Percentiles rank a stretch among this genome's conserved stretches.
Conservation (phyloP, 2,329 filamentous ascomycete species). For the Akanthomyces muscarius region DNA sequence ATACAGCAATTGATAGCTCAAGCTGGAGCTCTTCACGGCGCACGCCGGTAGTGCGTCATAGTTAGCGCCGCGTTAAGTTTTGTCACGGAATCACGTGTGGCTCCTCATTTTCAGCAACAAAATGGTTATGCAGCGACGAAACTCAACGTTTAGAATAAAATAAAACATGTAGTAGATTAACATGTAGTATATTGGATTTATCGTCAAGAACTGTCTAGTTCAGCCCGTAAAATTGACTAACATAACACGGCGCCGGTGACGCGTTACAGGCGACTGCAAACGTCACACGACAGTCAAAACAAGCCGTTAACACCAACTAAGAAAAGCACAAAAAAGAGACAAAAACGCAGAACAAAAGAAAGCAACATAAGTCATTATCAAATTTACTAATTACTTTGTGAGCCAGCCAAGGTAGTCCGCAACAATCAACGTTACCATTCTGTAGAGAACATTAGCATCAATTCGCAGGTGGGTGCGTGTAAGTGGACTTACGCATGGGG, state of each 20-base stretch:
- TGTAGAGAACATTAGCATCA: slow-evolving; percentile 29
- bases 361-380: background rate
- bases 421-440: slow-evolving; percentile 60
- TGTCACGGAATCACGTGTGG: slow-evolving; percentile 21
- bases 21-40: slow-evolving; percentile 17
- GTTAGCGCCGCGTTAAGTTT: slow-evolving; percentile 4
- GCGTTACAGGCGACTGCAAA: background rate
- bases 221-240: slow-evolving; percentile 1
- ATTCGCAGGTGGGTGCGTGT: slow-evolving; percentile 16
- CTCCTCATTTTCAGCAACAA: background rate
- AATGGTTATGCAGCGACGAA: background rate
- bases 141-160: no score
- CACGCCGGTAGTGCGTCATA: slow-evolving; percentile 26
- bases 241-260: background rate
- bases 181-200: background rate
- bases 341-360: background rate
- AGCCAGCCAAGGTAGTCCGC: slow-evolving; percentile 58
- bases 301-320: background rate
- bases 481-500: slow-evolving; percentile 81
- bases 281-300: background rate
- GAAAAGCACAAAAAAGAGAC: background rate
- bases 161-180: no score
- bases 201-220: slow-evolving; percentile 17
- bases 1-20: background rate
- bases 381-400: slow-evolving; percentile 43